Evolutionary conservation across 1,284 basidiomycete genomes (phyloP), one percentile per base, ranked within the genome.

Genomic region (Singerocomus inundabilis): DNA sequence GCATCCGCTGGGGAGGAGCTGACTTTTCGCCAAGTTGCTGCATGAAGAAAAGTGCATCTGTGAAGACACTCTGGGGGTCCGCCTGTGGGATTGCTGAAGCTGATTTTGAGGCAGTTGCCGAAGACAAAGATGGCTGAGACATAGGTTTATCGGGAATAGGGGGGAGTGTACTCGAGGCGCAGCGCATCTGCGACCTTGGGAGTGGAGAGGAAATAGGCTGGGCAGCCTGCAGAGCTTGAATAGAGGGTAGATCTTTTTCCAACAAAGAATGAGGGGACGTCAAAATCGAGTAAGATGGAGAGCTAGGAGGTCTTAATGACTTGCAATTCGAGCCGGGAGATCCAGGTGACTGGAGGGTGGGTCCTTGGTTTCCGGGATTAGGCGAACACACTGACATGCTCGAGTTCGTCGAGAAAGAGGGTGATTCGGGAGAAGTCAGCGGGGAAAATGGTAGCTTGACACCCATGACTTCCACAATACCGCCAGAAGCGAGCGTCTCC

Each of bases 31-130:
- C 74, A 41, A 77, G 64, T 54, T 83, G 77, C 51, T 83, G 80
- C 80, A 88, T 83, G 59, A 82, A 85, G 66, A 79, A 86, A 44
- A 88, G 62, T 9, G 84, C 84, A 36, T 84, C 82, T 52, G 78
- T 74, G 46, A 75, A 71, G n/a, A 82, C 68, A 48, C 73, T 73
- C 46, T 72, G 66, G 31, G 58, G 34, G 37, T 69, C 68, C 46
- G 46, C 37, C 4, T 45, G 46, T 11, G 48, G 42, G 10, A 53
- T 51, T 21, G 31, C 47, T 16, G 49, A 49, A 11, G 55, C 44
- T 53, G 48, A 30, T 48, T 52, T 57, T 40, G 66, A 56, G 41
- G 47, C 28, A 35, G 61, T 42, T 2, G 47, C 46, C 7, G 53
- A 33, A 33, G 40, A 45, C 21, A 45, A n/a, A 6, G 54, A 39